Evolutionary conservation across 306 rosid species (phyloP).

Genomic region (Nissolia schottii): DNA sequence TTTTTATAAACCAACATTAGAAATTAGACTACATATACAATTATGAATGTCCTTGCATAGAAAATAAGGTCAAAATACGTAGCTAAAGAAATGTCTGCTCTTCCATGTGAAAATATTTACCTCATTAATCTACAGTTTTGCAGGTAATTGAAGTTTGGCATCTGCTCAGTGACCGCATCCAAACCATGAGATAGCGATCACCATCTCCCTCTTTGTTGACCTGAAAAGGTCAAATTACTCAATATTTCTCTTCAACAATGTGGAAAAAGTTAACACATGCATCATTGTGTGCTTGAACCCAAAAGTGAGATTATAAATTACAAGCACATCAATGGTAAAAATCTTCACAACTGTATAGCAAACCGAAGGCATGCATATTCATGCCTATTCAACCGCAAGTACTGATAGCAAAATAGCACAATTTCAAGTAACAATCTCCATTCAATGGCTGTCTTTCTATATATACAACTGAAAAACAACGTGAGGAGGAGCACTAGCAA

Average conservation of each 20-base stretch:
- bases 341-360: no score
- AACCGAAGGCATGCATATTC: no score
- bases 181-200: constrained; percentile 22
- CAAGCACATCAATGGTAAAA: no score
- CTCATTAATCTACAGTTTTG: constrained; percentile 29
- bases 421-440: background rate
- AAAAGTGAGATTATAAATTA: no score
- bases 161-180: constrained; percentile 4
- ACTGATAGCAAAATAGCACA: background rate
- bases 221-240: constrained; percentile 32
- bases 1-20: background rate
- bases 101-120: constrained; percentile 44
- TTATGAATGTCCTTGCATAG: constrained; percentile 11
- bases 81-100: background rate
- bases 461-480: background rate
- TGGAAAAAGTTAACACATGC: background rate
- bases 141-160: constrained; percentile 16
- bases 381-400: background rate
- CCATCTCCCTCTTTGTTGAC: constrained; percentile 19
- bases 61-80: constrained; percentile 29
- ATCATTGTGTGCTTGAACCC: background rate
- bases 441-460: background rate
- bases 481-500: background rate
- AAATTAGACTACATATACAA: constrained; percentile 32
- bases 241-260: constrained; percentile 11